Percentiles rank a stretch among this genome's conserved stretches.
phyloP scores from a whole-genome alignment of 441 rosid genomes.

The Daphne laureola region DNA sequence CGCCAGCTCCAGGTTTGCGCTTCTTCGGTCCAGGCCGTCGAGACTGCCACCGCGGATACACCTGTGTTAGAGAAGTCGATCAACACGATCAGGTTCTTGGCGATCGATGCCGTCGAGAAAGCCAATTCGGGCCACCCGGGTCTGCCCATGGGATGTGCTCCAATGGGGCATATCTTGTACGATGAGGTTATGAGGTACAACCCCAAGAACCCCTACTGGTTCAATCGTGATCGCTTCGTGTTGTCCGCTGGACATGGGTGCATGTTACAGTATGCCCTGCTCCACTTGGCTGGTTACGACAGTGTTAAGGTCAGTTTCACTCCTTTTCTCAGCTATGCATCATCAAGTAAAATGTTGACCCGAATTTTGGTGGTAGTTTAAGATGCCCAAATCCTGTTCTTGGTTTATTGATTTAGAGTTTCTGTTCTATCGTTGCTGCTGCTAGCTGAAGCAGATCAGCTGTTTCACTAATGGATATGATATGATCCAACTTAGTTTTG shows the following conservation, averaged over 20 bases:
- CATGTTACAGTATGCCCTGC: constrained; percentile 92
- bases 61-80: constrained; percentile 84
- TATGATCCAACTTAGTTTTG: neutral
- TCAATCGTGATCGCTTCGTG: constrained; percentile 93
- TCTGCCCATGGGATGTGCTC: constrained; percentile 99
- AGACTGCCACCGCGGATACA: constrained; percentile 39
- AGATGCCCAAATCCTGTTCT: neutral
- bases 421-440: neutral
- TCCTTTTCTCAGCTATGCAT: constrained; percentile 2
- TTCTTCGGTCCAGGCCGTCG: constrained; percentile 55
- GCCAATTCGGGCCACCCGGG: constrained; percentile 99
- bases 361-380: no score
- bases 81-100: constrained; percentile 81
- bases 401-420: neutral
- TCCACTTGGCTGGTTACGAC: constrained; percentile 97
- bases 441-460: constrained; percentile 5
- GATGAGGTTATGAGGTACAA: constrained; percentile 95
- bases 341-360: neutral
- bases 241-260: constrained; percentile 99
- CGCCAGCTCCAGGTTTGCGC: constrained; percentile 29
- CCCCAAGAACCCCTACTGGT: constrained; percentile 98
- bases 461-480: neutral
- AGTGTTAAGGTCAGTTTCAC: constrained; percentile 55
- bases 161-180: constrained; percentile 90
- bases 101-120: constrained; percentile 95